Evolutionary conservation across 2,329 filamentous ascomycete genomes (phyloP).

Genomic region (Talaromyces sp.): DNA sequence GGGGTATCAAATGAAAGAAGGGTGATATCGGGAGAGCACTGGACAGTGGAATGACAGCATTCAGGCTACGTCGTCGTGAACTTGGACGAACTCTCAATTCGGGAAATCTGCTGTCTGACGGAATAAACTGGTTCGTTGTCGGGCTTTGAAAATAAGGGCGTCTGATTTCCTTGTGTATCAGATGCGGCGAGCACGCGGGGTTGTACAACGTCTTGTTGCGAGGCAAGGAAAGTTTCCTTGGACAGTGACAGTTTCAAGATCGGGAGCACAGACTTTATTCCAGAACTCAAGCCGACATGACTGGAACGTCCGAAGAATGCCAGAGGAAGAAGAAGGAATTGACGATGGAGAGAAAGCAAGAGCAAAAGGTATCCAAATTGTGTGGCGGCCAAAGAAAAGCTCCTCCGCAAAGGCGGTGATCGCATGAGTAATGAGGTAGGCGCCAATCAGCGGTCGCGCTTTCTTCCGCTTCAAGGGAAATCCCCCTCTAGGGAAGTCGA

Average conservation of each 20-base stretch:
- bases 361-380: neutral
- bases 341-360: slow-evolving; percentile 1
- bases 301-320: neutral
- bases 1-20: neutral
- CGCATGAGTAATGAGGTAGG: slow-evolving; percentile 18
- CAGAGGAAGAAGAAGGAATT: neutral
- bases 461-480: slow-evolving; percentile 25
- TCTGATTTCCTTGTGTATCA: neutral
- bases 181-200: slow-evolving; percentile 10
- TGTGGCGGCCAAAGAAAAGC: slow-evolving; percentile 19
- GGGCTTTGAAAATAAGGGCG: neutral
- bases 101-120: neutral
- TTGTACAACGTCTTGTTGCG: neutral
- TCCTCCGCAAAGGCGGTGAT: slow-evolving; percentile 19
- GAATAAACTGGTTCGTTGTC: neutral
- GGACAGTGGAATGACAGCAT: slow-evolving; percentile 3
- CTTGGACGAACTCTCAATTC: neutral
- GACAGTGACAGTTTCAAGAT: neutral
- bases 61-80: neutral
- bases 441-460: slow-evolving; percentile 31
- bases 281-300: slow-evolving; percentile 2
- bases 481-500: slow-evolving; percentile 22
- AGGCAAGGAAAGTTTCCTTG: neutral
- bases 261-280: neutral
- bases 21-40: neutral